A percentile compares a stretch with the other conserved stretches of the same genome.
Evolutionary conservation across 225 moss, liverwort and hornwort species (phyloP).

Genomic region (Takakia lepidozioides): DNA sequence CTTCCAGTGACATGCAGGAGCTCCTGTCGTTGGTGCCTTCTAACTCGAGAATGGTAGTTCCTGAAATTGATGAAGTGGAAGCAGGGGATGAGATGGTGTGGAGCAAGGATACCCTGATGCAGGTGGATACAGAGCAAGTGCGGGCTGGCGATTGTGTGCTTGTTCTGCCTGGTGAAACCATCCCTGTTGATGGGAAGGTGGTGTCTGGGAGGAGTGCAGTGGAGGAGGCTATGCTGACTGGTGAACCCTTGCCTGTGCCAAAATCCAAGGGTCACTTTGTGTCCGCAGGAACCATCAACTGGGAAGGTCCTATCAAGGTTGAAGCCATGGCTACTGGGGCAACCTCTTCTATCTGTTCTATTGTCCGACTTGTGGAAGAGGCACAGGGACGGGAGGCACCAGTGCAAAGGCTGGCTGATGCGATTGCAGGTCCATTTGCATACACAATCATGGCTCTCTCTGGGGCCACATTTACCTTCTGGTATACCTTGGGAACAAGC

Average conservation of each 20-base stretch:
- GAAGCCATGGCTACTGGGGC: slow-evolving; percentile 62
- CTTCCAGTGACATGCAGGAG: slow-evolving; percentile 96
- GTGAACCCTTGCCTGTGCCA: slow-evolving; percentile 75
- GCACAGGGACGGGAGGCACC: slow-evolving; percentile 95
- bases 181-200: slow-evolving; percentile 82
- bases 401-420: slow-evolving; percentile 80
- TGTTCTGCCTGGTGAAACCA: slow-evolving; percentile 83
- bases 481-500: slow-evolving; percentile 77
- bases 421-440: slow-evolving; percentile 84
- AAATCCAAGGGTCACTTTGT: slow-evolving; percentile 63
- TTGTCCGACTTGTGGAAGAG: slow-evolving; percentile 80
- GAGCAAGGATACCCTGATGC: slow-evolving; percentile 44
- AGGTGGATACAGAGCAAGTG: slow-evolving; percentile 79
- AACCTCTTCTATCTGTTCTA: slow-evolving; percentile 63
- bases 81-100: slow-evolving; percentile 4
- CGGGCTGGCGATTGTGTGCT: slow-evolving; percentile 69
- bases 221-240: slow-evolving; percentile 95
- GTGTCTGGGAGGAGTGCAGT: slow-evolving; percentile 68
- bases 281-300: slow-evolving; percentile 86
- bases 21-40: slow-evolving; percentile 84
- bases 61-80: slow-evolving; percentile 32
- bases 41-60: slow-evolving; percentile 65
- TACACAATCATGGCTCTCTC: slow-evolving; percentile 82
- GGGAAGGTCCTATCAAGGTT: slow-evolving; percentile 90
- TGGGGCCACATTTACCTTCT: slow-evolving; percentile 74